Evolutionary conservation across 2,329 filamentous ascomycete species (phyloP).

Genomic region (Alternaria gaisen): DNA sequence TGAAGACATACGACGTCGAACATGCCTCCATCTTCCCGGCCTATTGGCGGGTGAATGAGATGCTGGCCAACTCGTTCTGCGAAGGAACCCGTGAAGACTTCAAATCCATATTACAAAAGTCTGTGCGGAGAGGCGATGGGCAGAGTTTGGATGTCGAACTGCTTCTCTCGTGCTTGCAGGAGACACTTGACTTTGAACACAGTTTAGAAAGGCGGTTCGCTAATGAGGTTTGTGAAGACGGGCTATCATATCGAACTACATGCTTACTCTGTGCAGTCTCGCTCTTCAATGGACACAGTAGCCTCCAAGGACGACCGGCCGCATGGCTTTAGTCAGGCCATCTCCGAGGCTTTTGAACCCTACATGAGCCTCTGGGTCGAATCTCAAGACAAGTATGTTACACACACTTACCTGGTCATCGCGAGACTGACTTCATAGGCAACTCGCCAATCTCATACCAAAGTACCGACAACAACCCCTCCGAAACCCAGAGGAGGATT

Average conservation of each 20-base stretch:
- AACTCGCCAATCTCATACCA: conserved; percentile 83
- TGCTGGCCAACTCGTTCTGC: conserved; percentile 89
- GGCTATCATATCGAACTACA: background rate
- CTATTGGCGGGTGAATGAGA: conserved; percentile 89
- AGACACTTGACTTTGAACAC: conserved; percentile 97
- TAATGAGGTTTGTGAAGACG: conserved; percentile 55
- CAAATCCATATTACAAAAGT: conserved; percentile 87
- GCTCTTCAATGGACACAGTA: conserved; percentile 88
- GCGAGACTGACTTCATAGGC: conserved; percentile 50
- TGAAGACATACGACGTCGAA: conserved; percentile 95
- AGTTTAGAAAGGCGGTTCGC: conserved; percentile 85
- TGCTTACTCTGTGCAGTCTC: conserved; percentile 59
- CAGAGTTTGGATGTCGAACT: conserved; percentile 88
- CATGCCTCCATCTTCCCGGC: conserved; percentile 87
- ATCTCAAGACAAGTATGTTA: conserved; percentile 77
- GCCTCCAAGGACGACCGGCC: conserved; percentile 78
- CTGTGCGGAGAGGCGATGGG: conserved; percentile 80
- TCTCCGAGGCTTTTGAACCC: conserved; percentile 96
- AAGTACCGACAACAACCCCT: conserved; percentile 86
- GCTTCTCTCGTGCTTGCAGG: conserved; percentile 86
- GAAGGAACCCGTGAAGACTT: conserved; percentile 96
- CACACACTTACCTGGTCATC: background rate
- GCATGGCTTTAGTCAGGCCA: conserved; percentile 84
- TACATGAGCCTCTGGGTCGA: conserved; percentile 98
- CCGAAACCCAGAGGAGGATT: conserved; percentile 86